A percentile compares a stretch with the other conserved stretches of the same genome.
Evolutionary conservation across 208 protist genomes (phyloP).

Genomic region (Wallacemonas sp.): DNA sequence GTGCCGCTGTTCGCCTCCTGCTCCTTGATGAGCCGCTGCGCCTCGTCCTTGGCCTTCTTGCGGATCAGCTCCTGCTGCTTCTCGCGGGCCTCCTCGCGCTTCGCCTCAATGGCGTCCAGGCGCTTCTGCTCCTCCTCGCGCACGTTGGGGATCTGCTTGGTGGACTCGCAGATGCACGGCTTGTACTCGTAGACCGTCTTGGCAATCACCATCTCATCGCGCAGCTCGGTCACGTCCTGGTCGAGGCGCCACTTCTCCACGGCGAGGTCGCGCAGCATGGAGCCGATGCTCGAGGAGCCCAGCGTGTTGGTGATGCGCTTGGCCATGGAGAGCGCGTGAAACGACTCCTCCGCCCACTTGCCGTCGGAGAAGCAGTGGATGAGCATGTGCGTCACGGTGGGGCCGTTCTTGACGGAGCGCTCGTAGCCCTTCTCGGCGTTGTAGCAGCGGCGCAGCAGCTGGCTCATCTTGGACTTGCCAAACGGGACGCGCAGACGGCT

Average conservation of each 20-base stretch:
- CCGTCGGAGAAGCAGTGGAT: slow-evolving; percentile 83
- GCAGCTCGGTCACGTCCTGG: slow-evolving; percentile 87
- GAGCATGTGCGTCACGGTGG: slow-evolving; percentile 80
- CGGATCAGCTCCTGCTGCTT: slow-evolving; percentile 71
- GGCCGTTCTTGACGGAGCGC: slow-evolving; percentile 66
- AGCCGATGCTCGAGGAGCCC: slow-evolving; percentile 80
- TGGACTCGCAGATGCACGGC: slow-evolving; percentile 84
- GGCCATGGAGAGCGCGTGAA: slow-evolving; percentile 84
- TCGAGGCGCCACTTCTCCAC: slow-evolving; percentile 93
- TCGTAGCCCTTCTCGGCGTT: slow-evolving; percentile 88
- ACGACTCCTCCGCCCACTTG: slow-evolving; percentile 87
- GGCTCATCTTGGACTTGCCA: slow-evolving; percentile 90
- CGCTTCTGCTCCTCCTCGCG: slow-evolving; percentile 88
- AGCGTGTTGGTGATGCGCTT: slow-evolving; percentile 83
- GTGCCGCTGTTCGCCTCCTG: slow-evolving; percentile 79
- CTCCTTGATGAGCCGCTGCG: slow-evolving; percentile 69
- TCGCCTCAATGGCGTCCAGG: slow-evolving; percentile 74
- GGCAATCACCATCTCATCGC: slow-evolving; percentile 86
- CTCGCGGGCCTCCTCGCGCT: slow-evolving; percentile 77
- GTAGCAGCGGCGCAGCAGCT: slow-evolving; percentile 89
- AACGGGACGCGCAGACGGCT: slow-evolving; percentile 92
- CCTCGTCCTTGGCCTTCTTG: slow-evolving; percentile 73
- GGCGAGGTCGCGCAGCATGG: slow-evolving; percentile 81
- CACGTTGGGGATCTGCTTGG: slow-evolving; percentile 84
- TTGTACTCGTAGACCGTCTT: slow-evolving; percentile 90